Conservation (phyloP, 331 rosid species). For the Spiraea crenata region DNA sequence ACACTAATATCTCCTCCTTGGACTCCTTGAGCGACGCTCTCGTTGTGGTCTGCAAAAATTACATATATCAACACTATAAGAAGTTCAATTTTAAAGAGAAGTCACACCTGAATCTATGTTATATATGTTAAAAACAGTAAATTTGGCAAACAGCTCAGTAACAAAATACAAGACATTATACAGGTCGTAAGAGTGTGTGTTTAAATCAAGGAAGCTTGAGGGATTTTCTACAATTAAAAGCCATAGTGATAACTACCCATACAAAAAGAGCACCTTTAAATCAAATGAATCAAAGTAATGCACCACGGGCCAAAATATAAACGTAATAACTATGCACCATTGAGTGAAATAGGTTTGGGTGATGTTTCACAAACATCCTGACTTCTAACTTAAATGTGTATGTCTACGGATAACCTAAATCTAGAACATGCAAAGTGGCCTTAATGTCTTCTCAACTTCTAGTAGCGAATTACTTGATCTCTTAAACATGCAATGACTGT, state of each 20-base stretch:
- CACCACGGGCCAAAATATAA: not conserved
- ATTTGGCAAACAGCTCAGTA: not conserved
- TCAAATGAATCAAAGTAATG: not conserved
- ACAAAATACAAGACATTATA: not conserved
- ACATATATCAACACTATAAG: slow-evolving; percentile 6
- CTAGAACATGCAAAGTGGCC: not conserved
- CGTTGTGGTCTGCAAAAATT: slow-evolving; percentile 55
- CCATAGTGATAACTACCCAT: not conserved
- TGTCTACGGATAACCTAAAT: not conserved
- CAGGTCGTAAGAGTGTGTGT: not conserved
- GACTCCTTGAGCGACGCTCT: slow-evolving; percentile 97
- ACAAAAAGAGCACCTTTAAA: not conserved
- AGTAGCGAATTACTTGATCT: not conserved
- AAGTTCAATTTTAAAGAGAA: not conserved
- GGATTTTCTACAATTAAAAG: not conserved
- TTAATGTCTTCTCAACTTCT: not conserved
- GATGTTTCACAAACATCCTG: not conserved
- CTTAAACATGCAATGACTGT: not conserved
- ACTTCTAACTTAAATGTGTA: not conserved
- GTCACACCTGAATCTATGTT: not conserved
- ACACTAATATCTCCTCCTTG: slow-evolving; percentile 77
- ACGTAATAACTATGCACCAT: not conserved
- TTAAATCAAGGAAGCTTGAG: not conserved
- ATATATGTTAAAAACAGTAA: not conserved
- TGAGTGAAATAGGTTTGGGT: not conserved